phyloP scores from a whole-genome alignment of 1,284 basidiomycete species.

The Tilletia walkeri region DNA sequence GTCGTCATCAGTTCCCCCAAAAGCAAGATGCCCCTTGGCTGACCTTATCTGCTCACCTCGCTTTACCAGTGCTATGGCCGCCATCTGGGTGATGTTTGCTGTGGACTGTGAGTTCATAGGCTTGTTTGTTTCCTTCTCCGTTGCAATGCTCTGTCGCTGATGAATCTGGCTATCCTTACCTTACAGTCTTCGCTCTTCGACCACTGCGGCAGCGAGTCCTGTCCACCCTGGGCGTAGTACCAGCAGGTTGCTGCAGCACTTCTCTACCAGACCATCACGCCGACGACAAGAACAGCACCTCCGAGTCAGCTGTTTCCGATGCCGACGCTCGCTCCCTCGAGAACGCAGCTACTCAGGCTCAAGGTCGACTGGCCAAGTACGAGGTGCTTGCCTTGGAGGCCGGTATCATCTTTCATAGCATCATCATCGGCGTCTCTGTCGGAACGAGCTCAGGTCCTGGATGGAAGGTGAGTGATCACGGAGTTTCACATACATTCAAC shows the following conservation, averaged over 20 bases:
- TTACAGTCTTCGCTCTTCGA: constrained; percentile 24
- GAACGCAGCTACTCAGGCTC: constrained; percentile 3
- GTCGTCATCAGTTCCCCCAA: neutral
- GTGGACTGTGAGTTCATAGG: constrained; percentile 51
- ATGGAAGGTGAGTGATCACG: too few species aligned
- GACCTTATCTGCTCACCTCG: neutral
- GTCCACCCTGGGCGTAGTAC: neutral
- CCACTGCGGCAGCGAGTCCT: constrained; percentile 1
- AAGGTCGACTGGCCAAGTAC: constrained; percentile 23
- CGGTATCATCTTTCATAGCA: constrained; percentile 59
- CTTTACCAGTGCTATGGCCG: constrained; percentile 25
- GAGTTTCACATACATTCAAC: too few species aligned
- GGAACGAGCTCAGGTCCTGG: too few species aligned
- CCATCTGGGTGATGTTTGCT: constrained; percentile 44
- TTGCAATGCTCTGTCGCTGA: too few species aligned
- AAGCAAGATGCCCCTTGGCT: neutral
- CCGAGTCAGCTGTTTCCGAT: constrained; percentile 1
- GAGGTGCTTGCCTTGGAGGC: constrained; percentile 57
- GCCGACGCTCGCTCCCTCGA: constrained; percentile 6
- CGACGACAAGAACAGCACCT: constrained; percentile 1
- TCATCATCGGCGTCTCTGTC: constrained; percentile 21
- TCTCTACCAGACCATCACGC: constrained; percentile 17
- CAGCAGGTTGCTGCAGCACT: constrained; percentile 3
- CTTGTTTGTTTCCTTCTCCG: too few species aligned
- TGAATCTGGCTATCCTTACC: too few species aligned